phyloP scores from a whole-genome alignment of 1,284 basidiomycete genomes.

The Papiliotrema laurentii region DNA sequence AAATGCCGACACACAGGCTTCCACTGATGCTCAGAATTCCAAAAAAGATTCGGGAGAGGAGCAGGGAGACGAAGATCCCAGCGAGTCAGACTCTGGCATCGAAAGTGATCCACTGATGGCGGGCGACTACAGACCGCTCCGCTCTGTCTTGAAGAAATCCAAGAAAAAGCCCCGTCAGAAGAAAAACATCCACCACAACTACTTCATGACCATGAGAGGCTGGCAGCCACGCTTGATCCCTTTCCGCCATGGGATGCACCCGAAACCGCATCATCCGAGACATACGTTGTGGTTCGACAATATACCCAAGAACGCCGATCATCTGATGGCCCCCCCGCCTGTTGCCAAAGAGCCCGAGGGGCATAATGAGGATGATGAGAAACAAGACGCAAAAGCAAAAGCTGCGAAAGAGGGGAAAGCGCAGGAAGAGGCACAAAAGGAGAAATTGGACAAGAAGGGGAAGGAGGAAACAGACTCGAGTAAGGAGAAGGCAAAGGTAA shows the following conservation, averaged over 20 bases:
- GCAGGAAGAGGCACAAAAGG: not conserved
- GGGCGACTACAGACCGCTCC: constrained; percentile 31
- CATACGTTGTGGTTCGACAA: constrained; percentile 37
- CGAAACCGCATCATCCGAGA: constrained; percentile 26
- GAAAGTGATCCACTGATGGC: constrained; percentile 31
- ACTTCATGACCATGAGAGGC: constrained; percentile 36
- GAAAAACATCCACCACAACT: constrained; percentile 36
- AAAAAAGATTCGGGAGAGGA: no score
- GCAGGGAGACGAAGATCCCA: no score
- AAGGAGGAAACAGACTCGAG: not conserved
- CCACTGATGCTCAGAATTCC: not conserved
- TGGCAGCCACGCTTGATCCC: constrained; percentile 26
- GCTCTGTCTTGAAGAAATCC: constrained; percentile 32
- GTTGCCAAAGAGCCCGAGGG: constrained; percentile 23
- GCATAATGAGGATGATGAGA: constrained; percentile 9
- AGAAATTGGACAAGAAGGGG: not conserved
- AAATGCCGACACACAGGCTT: not conserved
- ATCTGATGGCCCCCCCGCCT: constrained; percentile 30
- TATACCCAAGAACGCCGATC: constrained; percentile 27
- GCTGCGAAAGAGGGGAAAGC: not conserved
- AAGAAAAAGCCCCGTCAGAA: constrained; percentile 29
- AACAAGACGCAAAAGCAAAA: constrained; percentile 1
- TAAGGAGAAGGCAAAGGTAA: not conserved
- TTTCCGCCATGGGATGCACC: constrained; percentile 37
- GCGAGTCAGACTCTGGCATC: no score